Base-by-base conservation (phyloP, 208 protist species). In the Trypanosoma conorhini region DNA sequence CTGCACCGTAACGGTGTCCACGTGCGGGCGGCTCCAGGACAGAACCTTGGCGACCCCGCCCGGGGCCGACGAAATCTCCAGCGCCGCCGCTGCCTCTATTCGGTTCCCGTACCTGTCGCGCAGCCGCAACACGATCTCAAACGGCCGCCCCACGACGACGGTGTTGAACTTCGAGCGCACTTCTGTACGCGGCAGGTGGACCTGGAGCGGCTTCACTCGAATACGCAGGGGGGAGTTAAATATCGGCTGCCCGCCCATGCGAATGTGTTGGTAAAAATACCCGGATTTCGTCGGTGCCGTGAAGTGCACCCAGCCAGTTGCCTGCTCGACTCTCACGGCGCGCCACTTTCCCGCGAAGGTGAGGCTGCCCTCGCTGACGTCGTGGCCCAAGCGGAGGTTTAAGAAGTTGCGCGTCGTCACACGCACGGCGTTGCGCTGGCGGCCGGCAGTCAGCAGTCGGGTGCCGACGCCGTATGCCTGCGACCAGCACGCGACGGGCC, bases 401-500 rank as follows among this genome's bases (percentile, higher is more conserved):
- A 80, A 65, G 12, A 80, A 59, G 52, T 76, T 80, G 2, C 69
- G 69, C 35, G 48, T 46, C 31, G 26, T 58, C n/a, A 80, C 48
- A 26, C 15, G 54, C 21, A 80, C 40, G 5, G 33, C 21, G 33
- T 33, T 28, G 24, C 48, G 57, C 24, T 46, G 13, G n/a, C 26
- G 51, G 19, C 71, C 65, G 9, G 74, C 80, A 17, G 70, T 62
- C 22, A 74, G 22, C 10, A 87, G 57, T 40, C 70, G 52, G 5
- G 68, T 70, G 61, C 70, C 61, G 51, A 64, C 33, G 48, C 73
- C 51, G 33, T 65, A 42, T 52, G 83, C 84, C 10, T 50, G 33
- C 13, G 82, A 81, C 88, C 86, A 91, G 68, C 88, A 91, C 24
- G 88, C 76, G 35, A 86, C 72, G 35, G 76, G 72, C 31, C 77